Evolutionary conservation across 345 rosid genomes (phyloP), one percentile per base, ranked within the genome.

Genomic region (Carallia pectinifolia): DNA sequence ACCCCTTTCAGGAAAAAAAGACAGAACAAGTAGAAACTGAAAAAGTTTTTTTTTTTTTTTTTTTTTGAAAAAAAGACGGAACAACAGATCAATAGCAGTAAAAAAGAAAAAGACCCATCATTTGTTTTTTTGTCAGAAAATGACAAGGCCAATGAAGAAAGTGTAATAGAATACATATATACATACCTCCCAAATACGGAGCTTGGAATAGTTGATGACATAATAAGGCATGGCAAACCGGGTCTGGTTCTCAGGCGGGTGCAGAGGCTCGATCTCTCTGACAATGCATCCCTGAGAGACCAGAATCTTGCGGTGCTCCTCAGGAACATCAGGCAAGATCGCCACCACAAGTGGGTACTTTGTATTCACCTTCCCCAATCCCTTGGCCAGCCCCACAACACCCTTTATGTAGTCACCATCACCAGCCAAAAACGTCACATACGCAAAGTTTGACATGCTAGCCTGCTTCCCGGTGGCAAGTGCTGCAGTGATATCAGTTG

Each of bases 201-300:
- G 89, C 73, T 91, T 89, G 52, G 96, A 89, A 85, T 91, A 91
- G 82, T 89, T 91, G 77, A 91, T 86, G 44, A 88, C 93, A 53
- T 83, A 91, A 70, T 91, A 85, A 0, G 96, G 85, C 96, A 88
- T 86, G 58, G 93, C 93, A 13, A 86, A 91, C 73, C 80, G 82
- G 73, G 85, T 71, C 61, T 85, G 91, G 68, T 83, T 86, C 44
- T 84, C 88, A 0, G 96, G 92, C 23, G 97, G 97, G 67, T 88
- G 64, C 64, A 88, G 74, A 36, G 96, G 93, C 39, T 85, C 92
- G 23, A 91, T 89, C 80, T 88, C 93, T 0, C 71, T 76, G 15
- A 88, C 34, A 2, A 88, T 60, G 53, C 96, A 92, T 19, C 96
- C 97, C 58, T 89, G 90, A 62, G 80, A 73, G 70, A 70, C 79